Percentiles rank a stretch among this genome's conserved stretches.
These are phyloP conservation scores for Malassezia psittaci DNA, from an alignment of 1,284 basidiomycete genomes.

Conservation along the genomic window DNA sequence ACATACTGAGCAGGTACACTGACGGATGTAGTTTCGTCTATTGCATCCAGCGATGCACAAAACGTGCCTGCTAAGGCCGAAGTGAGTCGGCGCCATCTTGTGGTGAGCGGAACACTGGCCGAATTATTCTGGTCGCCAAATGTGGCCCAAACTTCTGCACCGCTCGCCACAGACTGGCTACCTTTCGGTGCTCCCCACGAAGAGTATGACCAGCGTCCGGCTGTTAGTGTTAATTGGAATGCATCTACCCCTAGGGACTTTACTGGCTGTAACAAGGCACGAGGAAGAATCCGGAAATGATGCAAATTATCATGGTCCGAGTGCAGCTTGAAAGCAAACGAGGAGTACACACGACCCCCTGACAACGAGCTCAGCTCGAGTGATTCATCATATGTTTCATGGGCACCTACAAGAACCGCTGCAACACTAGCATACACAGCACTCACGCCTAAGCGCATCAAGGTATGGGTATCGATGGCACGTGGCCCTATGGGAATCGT, in stretches of 20 bases:
- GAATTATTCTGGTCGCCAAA: slow-evolving; percentile 11
- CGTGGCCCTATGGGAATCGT: slow-evolving; percentile 1
- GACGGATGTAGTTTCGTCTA: slow-evolving; percentile 29
- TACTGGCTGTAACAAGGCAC: slow-evolving; percentile 72
- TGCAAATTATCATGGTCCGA: slow-evolving; percentile 18
- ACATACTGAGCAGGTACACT: neutral
- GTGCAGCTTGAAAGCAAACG: slow-evolving; percentile 54
- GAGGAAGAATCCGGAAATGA: slow-evolving; percentile 58
- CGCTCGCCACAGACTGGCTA: slow-evolving; percentile 61
- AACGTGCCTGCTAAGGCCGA: slow-evolving; percentile 85
- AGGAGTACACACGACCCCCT: slow-evolving; percentile 71
- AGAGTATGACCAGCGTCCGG: slow-evolving; percentile 80
- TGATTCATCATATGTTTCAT: slow-evolving; percentile 53
- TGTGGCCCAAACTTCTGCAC: slow-evolving; percentile 75
- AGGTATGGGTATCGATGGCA: neutral
- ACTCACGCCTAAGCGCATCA: neutral
- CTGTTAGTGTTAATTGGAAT: slow-evolving; percentile 71
- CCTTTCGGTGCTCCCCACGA: slow-evolving; percentile 54
- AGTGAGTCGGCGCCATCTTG: slow-evolving; percentile 65
- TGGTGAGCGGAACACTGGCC: neutral
- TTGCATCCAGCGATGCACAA: slow-evolving; percentile 70
- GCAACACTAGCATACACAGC: neutral
- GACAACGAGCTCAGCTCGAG: slow-evolving; percentile 64
- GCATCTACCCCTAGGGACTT: slow-evolving; percentile 73
- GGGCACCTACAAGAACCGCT: neutral